Conservation (phyloP, 371 early-diverging fungal genomes). For the Mucor circinelloides region DNA sequence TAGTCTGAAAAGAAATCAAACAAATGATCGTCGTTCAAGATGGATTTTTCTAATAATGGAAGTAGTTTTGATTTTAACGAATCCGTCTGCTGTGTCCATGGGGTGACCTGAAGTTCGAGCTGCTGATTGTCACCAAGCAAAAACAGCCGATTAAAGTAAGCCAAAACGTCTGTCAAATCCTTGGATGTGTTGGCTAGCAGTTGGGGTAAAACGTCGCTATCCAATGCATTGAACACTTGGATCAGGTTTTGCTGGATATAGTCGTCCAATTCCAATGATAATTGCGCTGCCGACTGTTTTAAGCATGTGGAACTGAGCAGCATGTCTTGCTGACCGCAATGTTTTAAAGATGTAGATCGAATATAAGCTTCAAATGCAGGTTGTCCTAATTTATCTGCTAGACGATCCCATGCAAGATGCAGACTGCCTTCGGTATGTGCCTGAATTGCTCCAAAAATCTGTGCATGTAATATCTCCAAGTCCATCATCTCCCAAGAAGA, state of each 20-base stretch:
- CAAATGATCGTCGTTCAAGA: constrained; percentile 18
- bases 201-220: constrained; percentile 22
- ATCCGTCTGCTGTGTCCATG: constrained; percentile 20
- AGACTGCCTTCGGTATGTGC: constrained; percentile 44
- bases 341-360: constrained; percentile 10
- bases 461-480: constrained; percentile 42
- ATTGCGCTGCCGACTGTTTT: constrained; percentile 10
- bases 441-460: constrained; percentile 46
- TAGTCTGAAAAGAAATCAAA: constrained; percentile 26
- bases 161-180: constrained; percentile 22
- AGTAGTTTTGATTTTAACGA: constrained; percentile 15
- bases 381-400: constrained; percentile 35
- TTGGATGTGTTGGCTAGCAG: constrained; percentile 21
- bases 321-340: constrained; percentile 18
- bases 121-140: constrained; percentile 14
- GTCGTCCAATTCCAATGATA: constrained; percentile 21
- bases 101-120: constrained; percentile 22
- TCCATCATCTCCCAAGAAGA: constrained; percentile 33
- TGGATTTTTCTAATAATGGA: constrained; percentile 18
- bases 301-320: constrained; percentile 20
- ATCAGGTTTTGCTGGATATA: constrained; percentile 18
- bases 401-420: constrained; percentile 41
- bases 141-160: constrained; percentile 30
- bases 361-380: constrained; percentile 36
- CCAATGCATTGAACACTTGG: constrained; percentile 18